Evolutionary conservation across 345 rosid genomes (phyloP).

Genomic region (Hibiscus mutabilis): DNA sequence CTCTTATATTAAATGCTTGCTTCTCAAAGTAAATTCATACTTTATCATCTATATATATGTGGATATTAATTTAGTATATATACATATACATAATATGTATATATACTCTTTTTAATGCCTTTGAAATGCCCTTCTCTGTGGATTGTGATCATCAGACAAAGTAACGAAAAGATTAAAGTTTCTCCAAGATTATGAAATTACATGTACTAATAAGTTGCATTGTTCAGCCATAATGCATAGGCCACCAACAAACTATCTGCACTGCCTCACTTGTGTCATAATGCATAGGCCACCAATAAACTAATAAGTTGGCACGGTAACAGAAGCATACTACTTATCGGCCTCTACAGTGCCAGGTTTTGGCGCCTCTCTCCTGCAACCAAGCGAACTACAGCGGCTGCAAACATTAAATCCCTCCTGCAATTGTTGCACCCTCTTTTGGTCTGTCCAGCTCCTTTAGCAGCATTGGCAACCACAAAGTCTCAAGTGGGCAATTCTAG

Average conservation of each 20-base stretch:
- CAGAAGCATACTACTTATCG: conserved; percentile 43
- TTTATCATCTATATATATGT: background rate
- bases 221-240: background rate
- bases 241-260: background rate
- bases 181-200: background rate
- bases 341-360: conserved; percentile 35
- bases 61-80: background rate
- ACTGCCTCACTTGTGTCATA: conserved; percentile 31
- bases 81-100: background rate
- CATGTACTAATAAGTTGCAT: background rate
- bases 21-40: background rate
- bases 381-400: conserved; percentile 32
- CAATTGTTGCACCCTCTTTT: conserved; percentile 27
- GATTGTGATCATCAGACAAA: background rate
- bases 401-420: conserved; percentile 56
- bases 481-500: conserved; percentile 3
- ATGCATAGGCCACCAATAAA: background rate
- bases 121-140: too few relatives aligned
- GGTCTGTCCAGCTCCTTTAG: conserved; percentile 16
- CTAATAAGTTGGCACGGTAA: conserved; percentile 53
- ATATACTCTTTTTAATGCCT: too few relatives aligned
- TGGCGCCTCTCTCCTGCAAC: conserved; percentile 29
- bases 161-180: too few relatives aligned
- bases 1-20: background rate
- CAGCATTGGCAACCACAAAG: conserved; percentile 23